Evolutionary conservation across 495 filamentous ascomycete species (phyloP).

Genomic region (Letharia lupina): DNA sequence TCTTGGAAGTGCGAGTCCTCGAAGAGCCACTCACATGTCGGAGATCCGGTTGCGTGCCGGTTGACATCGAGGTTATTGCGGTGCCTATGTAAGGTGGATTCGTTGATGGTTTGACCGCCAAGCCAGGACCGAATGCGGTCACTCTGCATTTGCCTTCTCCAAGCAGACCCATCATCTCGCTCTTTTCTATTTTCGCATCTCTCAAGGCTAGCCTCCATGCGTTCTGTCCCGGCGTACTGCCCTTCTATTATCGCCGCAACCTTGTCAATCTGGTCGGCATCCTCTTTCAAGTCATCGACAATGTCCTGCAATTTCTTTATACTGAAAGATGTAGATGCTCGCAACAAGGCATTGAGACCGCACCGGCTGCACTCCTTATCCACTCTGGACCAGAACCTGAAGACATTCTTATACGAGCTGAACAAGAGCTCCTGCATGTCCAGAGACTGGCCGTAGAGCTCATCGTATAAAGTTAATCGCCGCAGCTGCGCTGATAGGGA

Average conservation of each 20-base stretch:
- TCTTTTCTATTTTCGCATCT: conserved; percentile 7
- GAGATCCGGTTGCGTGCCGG: background rate
- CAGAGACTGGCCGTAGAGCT: conserved; percentile 12
- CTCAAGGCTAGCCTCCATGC: background rate
- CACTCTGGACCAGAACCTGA: conserved; percentile 13
- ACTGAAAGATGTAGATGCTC: conserved; percentile 6
- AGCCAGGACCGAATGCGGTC: conserved; percentile 12
- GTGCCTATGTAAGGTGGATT: background rate
- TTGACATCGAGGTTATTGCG: conserved; percentile 4
- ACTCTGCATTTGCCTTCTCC: conserved; percentile 11
- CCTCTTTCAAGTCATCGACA: conserved; percentile 1
- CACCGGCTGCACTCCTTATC: conserved; percentile 16
- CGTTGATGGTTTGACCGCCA: conserved; percentile 7
- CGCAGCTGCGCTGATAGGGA: background rate
- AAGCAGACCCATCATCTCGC: conserved; percentile 5
- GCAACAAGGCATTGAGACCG: conserved; percentile 3
- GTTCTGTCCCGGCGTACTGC: background rate
- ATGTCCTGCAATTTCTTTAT: conserved; percentile 6
- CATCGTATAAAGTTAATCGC: conserved; percentile 9
- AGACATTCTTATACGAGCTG: conserved; percentile 10
- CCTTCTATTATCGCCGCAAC: background rate
- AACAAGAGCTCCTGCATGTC: conserved; percentile 14
- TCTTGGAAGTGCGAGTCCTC: conserved; percentile 6
- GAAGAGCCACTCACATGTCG: conserved; percentile 1
- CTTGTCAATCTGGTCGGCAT: conserved; percentile 5